phyloP scores from a whole-genome alignment of 345 rosid genomes.

The Linum trigynum region DNA sequence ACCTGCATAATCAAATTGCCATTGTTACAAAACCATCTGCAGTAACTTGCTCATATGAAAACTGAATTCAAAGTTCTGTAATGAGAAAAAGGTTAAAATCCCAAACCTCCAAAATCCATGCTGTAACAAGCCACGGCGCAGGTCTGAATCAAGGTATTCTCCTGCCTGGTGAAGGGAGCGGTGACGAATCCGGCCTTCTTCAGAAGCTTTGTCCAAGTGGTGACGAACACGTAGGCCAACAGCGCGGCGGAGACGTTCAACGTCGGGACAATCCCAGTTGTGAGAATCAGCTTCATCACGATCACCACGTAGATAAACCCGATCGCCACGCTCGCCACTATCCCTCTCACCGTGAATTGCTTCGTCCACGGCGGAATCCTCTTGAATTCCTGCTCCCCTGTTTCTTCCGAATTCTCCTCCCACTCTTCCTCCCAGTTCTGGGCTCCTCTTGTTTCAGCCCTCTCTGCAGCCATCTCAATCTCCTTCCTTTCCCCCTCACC shows the following conservation, averaged over 20 bases:
- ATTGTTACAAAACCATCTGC: background rate
- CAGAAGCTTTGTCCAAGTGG: constrained; percentile 72
- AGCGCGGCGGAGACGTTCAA: constrained; percentile 96
- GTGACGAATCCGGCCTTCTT: constrained; percentile 58
- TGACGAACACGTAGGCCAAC: constrained; percentile 58
- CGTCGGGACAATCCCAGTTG: constrained; percentile 89
- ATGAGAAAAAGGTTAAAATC: background rate
- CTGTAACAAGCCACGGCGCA: constrained; percentile 93
- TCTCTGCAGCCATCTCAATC: background rate
- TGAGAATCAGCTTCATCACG: constrained; percentile 76
- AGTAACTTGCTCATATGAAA: background rate
- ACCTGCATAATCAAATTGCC: constrained; percentile 29
- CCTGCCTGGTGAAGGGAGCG: constrained; percentile 79
- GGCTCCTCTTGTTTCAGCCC: background rate
- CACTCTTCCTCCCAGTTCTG: background rate
- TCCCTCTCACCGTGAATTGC: constrained; percentile 72
- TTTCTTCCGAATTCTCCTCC: constrained; percentile 2
- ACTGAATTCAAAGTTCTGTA: background rate
- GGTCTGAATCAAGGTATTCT: constrained; percentile 83
- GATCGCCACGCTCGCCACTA: constrained; percentile 56
- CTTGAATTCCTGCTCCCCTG: constrained; percentile 25
- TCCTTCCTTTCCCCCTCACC: background rate
- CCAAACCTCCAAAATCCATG: constrained; percentile 73
- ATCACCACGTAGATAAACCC: constrained; percentile 79
- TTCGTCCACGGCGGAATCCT: constrained; percentile 68